Percentiles rank a stretch among this genome's conserved stretches.
Conservation (phyloP, 352 stramenopile genomes). For the Phytophthora citricola region DNA sequence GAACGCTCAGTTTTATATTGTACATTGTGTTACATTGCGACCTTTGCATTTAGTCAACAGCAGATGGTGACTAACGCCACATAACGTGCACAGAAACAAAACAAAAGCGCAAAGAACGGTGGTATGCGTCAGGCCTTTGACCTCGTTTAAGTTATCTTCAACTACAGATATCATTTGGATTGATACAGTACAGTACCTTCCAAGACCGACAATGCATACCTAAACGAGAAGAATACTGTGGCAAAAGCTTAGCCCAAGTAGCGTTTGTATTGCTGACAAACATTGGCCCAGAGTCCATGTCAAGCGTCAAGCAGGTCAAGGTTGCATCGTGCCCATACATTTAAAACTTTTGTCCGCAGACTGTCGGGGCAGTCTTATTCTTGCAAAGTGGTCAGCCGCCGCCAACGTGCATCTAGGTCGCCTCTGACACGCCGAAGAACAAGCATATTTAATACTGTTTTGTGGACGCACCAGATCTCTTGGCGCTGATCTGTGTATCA, state of each 20-base stretch:
- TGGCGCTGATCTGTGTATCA: too few relatives aligned
- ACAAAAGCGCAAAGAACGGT: slow-evolving; percentile 4
- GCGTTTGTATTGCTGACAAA: too few relatives aligned
- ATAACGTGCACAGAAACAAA: slow-evolving; percentile 7
- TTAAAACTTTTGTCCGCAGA: background rate
- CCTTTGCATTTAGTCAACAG: slow-evolving; percentile 11
- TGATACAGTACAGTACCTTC: background rate
- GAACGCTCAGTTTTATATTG: background rate
- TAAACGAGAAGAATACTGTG: too few relatives aligned
- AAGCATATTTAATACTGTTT: too few relatives aligned
- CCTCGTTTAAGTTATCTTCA: slow-evolving; percentile 20
- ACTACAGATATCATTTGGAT: background rate
- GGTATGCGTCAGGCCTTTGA: slow-evolving; percentile 1
- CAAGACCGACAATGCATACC: too few relatives aligned
- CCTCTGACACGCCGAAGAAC: too few relatives aligned
- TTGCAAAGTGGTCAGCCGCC: too few relatives aligned
- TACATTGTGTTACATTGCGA: slow-evolving; percentile 1
- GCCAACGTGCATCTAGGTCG: too few relatives aligned
- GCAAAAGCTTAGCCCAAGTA: too few relatives aligned
- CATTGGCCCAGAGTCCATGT: too few relatives aligned
- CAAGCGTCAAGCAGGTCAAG: background rate
- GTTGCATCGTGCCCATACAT: background rate
- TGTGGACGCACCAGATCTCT: too few relatives aligned
- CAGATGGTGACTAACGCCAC: slow-evolving; percentile 26
- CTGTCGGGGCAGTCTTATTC: background rate